Percentiles rank a stretch among this genome's conserved stretches.
phyloP scores from a whole-genome alignment of 805 yeast genomes.

The Sugiyamaella lignohabitans region DNA sequence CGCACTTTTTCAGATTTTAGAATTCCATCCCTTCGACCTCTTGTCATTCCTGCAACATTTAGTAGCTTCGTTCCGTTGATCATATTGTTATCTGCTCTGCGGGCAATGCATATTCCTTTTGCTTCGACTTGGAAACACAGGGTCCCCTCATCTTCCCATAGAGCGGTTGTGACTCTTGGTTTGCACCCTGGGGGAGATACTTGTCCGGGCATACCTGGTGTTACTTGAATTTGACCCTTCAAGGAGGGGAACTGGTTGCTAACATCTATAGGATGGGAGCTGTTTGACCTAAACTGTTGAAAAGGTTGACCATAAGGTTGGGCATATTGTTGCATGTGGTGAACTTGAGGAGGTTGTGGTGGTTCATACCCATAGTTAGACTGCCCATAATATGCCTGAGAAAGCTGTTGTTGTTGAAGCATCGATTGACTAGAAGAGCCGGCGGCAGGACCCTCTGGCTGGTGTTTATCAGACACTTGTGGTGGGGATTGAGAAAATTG shows the following conservation, averaged over 20 bases:
- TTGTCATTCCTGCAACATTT: slow-evolving; percentile 79
- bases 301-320: slow-evolving; percentile 4
- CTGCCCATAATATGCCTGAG: background rate
- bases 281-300: slow-evolving; percentile 3
- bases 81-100: slow-evolving; percentile 84
- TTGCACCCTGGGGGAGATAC: slow-evolving; percentile 27
- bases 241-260: slow-evolving; percentile 22
- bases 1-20: slow-evolving; percentile 70
- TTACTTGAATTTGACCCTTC: slow-evolving; percentile 16
- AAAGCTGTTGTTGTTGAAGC: slow-evolving; percentile 1
- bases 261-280: slow-evolving; percentile 4
- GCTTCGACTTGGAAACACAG: slow-evolving; percentile 81
- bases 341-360: slow-evolving; percentile 3
- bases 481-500: background rate
- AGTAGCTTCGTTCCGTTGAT: slow-evolving; percentile 79
- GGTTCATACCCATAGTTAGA: background rate
- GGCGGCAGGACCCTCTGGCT: background rate
- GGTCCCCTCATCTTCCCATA: slow-evolving; percentile 87
- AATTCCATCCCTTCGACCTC: slow-evolving; percentile 86
- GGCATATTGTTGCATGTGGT: slow-evolving; percentile 1
- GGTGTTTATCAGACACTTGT: background rate
- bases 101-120: slow-evolving; percentile 68
- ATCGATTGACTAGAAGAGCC: background rate
- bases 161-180: slow-evolving; percentile 66
- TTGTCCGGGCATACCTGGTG: slow-evolving; percentile 26